Evolutionary conservation across 202 grass and related monocot genomes (phyloP), one percentile per base, ranked within the genome.

Genomic region (Eragrostis tef): DNA sequence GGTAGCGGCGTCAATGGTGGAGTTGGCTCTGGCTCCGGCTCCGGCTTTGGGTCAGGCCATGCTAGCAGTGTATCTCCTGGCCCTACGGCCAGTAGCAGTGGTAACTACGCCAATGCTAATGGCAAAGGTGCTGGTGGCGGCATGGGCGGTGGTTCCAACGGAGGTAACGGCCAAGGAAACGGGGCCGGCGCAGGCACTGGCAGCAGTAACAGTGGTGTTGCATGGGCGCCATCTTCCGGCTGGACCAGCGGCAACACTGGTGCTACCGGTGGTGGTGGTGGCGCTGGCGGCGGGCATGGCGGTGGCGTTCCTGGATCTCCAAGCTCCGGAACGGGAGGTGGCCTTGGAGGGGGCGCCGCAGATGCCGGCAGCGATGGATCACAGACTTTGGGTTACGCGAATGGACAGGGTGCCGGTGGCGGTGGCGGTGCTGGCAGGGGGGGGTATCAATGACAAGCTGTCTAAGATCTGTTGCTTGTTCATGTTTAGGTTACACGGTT

Each of bases 41-140:
- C 22, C 4, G 58, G 58, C 58, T 61, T 14, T 14, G 58, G 58
- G 11, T 61, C 58, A 6, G 58, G 58, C 22, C 58, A 4, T 27
- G 58, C 58, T 61, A 61, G 22, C 58, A 61, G 56, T 19, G 56
- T 25, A 59, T 9, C 56, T 59, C 56, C 56, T 12, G 56, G 56
- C 22, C 58, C 58, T 61, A 61, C 22, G 9, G 25, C 7, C 10
- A 3, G n/a, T 20, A 22, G 19, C 11, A 27, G 24, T 14, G 58
- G 24, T 27, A 61, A 61, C 24, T 61, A 61, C 13, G 58, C 58
- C 58, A 61, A 61, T 27, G 58, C 58, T 61, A 61, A 61, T 12
- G 58, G 58, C 11, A 25, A 61, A 14, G 58, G 58, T 13, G 58
- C 11, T 61, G 58, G 58, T 61, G 58, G 58, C 1, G 58, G 58